These are phyloP conservation scores for Fusarium austroafricanum DNA, from an alignment of 2,329 filamentous ascomycete species.

Conservation along the genomic window DNA sequence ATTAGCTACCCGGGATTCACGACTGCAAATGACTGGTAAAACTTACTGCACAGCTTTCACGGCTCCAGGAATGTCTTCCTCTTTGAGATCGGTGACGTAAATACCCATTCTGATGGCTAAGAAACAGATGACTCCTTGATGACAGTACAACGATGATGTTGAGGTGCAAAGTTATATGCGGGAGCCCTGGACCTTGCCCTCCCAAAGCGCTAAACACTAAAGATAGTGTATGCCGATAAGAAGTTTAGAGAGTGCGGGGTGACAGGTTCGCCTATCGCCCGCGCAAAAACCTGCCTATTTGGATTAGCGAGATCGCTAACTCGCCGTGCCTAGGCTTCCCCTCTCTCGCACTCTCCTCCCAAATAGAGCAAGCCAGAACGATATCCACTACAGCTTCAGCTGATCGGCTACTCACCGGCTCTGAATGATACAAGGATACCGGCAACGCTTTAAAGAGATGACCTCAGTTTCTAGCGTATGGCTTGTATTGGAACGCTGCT, in stretches of 20 bases:
- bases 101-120: slow-evolving; percentile 57
- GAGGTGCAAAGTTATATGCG: too few species aligned
- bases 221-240: neutral
- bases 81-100: slow-evolving; percentile 65
- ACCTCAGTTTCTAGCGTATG: too few species aligned
- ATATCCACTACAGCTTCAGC: too few species aligned
- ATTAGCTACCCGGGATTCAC: neutral
- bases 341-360: neutral
- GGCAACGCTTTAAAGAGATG: too few species aligned
- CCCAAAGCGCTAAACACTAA: neutral
- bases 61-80: slow-evolving; percentile 71
- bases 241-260: neutral
- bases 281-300: slow-evolving; percentile 1
- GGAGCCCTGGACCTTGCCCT: too few species aligned
- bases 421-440: too few species aligned
- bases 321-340: neutral
- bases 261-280: neutral
- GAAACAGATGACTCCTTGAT: too few species aligned
- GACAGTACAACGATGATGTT: too few species aligned
- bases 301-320: neutral
- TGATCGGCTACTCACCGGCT: too few species aligned
- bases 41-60: slow-evolving; percentile 70
- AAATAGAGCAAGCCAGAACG: neutral
- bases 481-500: too few species aligned
- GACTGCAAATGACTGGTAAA: rapidly evolving